Evolutionary conservation across 768 basidiomycete genomes (phyloP).

Genomic region (Plicaturopsis crispa): DNA sequence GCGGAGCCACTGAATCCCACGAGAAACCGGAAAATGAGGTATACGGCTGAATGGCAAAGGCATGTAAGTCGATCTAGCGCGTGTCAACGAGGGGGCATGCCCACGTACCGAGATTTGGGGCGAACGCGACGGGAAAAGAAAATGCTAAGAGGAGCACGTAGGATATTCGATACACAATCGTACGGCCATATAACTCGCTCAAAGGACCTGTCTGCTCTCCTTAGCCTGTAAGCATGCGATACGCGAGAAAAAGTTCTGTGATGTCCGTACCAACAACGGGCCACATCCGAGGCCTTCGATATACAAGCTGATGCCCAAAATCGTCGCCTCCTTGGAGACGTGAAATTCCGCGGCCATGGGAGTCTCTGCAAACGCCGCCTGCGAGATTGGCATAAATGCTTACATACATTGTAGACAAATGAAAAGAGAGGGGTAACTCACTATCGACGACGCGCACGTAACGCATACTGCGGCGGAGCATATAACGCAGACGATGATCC

Average conservation of each 20-base stretch:
- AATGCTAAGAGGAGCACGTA: slow-evolving; percentile 55
- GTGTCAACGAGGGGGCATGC: neutral
- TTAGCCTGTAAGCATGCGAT: slow-evolving; percentile 1
- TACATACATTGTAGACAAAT: neutral
- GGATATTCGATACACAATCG: slow-evolving; percentile 52
- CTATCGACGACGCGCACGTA: slow-evolving; percentile 50
- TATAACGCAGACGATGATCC: slow-evolving; percentile 40
- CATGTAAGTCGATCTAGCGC: slow-evolving; percentile 2
- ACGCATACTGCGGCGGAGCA: slow-evolving; percentile 40
- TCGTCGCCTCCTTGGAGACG: slow-evolving; percentile 44
- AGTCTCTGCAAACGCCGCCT: slow-evolving; percentile 64
- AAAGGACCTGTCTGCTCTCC: slow-evolving; percentile 16
- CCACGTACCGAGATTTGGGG: slow-evolving; percentile 51
- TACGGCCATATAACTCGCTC: slow-evolving; percentile 56
- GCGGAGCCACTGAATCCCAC: slow-evolving; percentile 48
- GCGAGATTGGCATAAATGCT: neutral
- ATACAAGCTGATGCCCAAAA: slow-evolving; percentile 40
- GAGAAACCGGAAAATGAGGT: slow-evolving; percentile 54
- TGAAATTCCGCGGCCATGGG: slow-evolving; percentile 45
- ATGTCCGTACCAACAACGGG: slow-evolving; percentile 26
- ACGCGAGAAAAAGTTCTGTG: slow-evolving; percentile 26
- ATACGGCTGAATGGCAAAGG: slow-evolving; percentile 33
- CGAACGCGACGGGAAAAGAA: slow-evolving; percentile 71
- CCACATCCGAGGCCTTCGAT: slow-evolving; percentile 28
- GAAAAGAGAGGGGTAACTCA: slow-evolving; percentile 18